Evolutionary conservation across 768 basidiomycete genomes (phyloP).

Genomic region (Lentinula lateritia): DNA sequence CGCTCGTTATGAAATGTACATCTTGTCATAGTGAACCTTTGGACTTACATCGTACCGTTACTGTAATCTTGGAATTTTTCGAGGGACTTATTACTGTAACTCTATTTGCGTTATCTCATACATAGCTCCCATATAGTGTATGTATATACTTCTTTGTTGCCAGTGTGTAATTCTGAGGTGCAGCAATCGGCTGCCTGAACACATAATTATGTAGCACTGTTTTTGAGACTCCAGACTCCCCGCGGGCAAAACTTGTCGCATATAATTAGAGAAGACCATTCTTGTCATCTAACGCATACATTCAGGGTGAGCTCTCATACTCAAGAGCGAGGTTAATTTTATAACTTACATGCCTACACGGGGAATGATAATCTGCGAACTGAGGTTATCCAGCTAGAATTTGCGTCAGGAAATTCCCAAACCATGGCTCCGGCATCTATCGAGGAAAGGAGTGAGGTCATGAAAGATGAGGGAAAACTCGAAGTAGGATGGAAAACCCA

Average conservation of each 20-base stretch:
- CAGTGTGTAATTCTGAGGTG: too few relatives aligned
- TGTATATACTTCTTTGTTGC: too few relatives aligned
- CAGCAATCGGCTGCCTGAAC: too few relatives aligned
- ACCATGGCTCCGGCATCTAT: conserved; percentile 26
- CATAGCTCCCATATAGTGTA: background rate
- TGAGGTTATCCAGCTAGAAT: conserved; percentile 32
- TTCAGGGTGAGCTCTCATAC: too few relatives aligned
- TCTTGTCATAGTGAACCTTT: background rate
- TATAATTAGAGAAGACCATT: too few relatives aligned
- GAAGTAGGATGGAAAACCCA: conserved; percentile 26
- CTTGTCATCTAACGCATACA: too few relatives aligned
- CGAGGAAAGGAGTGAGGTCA: background rate
- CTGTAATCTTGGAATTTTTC: background rate
- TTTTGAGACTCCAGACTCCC: too few relatives aligned
- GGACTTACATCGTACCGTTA: background rate
- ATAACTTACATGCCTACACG: conserved; percentile 11
- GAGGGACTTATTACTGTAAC: background rate
- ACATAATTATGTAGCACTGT: too few relatives aligned
- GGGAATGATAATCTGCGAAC: conserved; percentile 32
- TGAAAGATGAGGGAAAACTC: background rate
- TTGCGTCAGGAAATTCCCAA: conserved; percentile 35
- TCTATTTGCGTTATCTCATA: background rate
- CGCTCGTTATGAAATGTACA: background rate
- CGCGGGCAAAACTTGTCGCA: too few relatives aligned
- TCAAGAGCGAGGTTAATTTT: too few relatives aligned